phyloP scores from a whole-genome alignment of 306 rosid species.

The Malus domestica region ASM211411v1 NC_041793.1:7419001-7419500 shows the following conservation, averaged over 20 bases:
- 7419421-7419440: not conserved
- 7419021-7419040: not conserved
- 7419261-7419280: constrained; percentile 68
- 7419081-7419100: not conserved
- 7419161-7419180: no score
- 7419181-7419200: no score
- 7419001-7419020: not conserved
- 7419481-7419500: not conserved
- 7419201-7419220: not conserved
- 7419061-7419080: not conserved
- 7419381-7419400: constrained; percentile 50
- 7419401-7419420: not conserved
- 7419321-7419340: constrained; percentile 76
- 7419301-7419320: constrained; percentile 79
- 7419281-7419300: constrained; percentile 62
- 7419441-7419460: not conserved
- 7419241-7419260: constrained; percentile 24
- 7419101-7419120: not conserved
- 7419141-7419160: no score
- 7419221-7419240: no score
- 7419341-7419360: constrained; percentile 78
- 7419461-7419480: no score
- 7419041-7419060: not conserved
- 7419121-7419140: not conserved
- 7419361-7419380: constrained; percentile 54